Percentiles rank a stretch among this genome's conserved stretches.
phyloP scores from a whole-genome alignment of 768 basidiomycete genomes.

The Rhizopogon sp. region DNA sequence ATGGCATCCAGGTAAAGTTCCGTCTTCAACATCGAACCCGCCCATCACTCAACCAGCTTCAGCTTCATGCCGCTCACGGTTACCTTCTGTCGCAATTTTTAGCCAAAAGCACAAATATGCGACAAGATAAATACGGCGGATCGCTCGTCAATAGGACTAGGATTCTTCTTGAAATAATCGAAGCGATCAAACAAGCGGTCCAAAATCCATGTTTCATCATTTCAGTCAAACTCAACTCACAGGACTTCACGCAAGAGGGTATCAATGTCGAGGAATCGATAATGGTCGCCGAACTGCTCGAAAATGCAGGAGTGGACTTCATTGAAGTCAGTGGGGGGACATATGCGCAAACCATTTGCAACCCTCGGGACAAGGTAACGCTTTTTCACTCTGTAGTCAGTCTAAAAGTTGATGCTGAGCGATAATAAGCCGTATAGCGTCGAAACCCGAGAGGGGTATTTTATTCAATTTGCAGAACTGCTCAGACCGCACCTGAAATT shows the following conservation, averaged over 20 bases:
- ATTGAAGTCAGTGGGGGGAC: slow-evolving; percentile 38
- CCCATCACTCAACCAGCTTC: neutral
- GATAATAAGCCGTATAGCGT: slow-evolving; percentile 8
- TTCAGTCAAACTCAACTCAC: slow-evolving; percentile 30
- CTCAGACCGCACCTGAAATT: slow-evolving; percentile 18
- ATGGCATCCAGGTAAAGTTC: slow-evolving; percentile 47
- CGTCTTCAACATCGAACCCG: neutral
- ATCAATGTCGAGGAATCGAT: slow-evolving; percentile 28
- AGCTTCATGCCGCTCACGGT: slow-evolving; percentile 43
- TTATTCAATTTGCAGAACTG: slow-evolving; percentile 25
- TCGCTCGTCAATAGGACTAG: slow-evolving; percentile 44
- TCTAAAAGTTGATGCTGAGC: neutral
- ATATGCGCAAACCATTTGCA: slow-evolving; percentile 21
- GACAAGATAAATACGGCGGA: slow-evolving; percentile 58
- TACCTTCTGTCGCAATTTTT: slow-evolving; percentile 46
- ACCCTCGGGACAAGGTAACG: slow-evolving; percentile 8
- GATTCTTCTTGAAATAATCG: slow-evolving; percentile 41
- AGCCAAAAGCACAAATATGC: slow-evolving; percentile 36
- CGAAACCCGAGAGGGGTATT: slow-evolving; percentile 22
- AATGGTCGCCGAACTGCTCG: slow-evolving; percentile 25
- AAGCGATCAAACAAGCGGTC: slow-evolving; percentile 38
- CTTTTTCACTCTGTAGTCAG: neutral
- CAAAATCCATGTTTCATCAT: slow-evolving; percentile 22
- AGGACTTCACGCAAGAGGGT: slow-evolving; percentile 24
- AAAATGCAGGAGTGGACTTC: slow-evolving; percentile 30